phyloP scores from a whole-genome alignment of 768 basidiomycete genomes.

The Phanerochaete carnosa region DNA sequence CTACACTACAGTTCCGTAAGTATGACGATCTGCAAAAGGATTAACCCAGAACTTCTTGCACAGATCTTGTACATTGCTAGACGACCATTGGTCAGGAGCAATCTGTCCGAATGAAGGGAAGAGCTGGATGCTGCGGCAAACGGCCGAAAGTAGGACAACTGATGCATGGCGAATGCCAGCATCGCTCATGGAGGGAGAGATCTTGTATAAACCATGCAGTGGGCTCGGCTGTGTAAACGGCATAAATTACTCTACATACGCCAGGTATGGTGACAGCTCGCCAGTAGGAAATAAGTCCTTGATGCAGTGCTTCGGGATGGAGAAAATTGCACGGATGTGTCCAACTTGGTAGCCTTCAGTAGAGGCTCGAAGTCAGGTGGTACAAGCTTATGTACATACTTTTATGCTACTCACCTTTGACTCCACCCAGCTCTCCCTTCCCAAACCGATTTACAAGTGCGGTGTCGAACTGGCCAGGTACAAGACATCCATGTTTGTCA shows the following conservation, averaged over 20 bases:
- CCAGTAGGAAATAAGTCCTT: constrained; percentile 1
- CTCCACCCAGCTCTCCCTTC: neutral
- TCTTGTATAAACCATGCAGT: constrained; percentile 25
- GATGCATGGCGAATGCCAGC: neutral
- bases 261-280: constrained; percentile 18
- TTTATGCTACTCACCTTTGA: neutral
- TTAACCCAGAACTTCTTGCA: constrained; percentile 8
- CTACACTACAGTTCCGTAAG: neutral
- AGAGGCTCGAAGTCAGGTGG: neutral
- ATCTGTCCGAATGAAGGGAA: constrained; percentile 1
- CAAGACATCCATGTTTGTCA: neutral
- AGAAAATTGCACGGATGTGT: constrained; percentile 26
- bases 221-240: constrained; percentile 18
- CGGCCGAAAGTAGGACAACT: neutral
- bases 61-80: constrained; percentile 4
- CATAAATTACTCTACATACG: constrained; percentile 30
- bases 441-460: constrained; percentile 19
- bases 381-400: neutral
- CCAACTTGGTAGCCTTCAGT: constrained; percentile 29
- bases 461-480: constrained; percentile 34
- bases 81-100: constrained; percentile 4
- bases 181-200: constrained; percentile 1
- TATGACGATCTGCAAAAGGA: constrained; percentile 3
- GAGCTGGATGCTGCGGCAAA: constrained; percentile 8
- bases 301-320: constrained; percentile 10